A percentile compares a stretch with the other conserved stretches of the same genome.
phyloP scores from a whole-genome alignment of 1,284 basidiomycete genomes.

The Violaceomyces palustris region DNA sequence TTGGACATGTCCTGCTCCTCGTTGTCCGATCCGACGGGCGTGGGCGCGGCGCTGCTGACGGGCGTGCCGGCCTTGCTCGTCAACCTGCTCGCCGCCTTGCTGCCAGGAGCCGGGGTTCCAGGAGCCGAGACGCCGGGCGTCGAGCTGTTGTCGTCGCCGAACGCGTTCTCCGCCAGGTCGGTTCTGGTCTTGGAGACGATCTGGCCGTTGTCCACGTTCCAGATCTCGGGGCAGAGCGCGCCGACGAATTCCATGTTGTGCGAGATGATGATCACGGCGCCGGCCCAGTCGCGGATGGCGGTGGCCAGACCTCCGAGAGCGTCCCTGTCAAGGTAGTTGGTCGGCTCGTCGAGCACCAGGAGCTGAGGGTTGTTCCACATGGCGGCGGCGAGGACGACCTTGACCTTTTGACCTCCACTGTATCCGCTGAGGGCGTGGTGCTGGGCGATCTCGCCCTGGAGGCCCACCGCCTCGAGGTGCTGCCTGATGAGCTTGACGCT shows the following conservation, averaged over 20 bases:
- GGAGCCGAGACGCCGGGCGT: slow-evolving; percentile 67
- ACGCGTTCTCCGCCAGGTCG: slow-evolving; percentile 73
- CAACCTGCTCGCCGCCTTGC: slow-evolving; percentile 53
- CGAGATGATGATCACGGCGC: slow-evolving; percentile 94
- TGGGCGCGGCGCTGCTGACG: slow-evolving; percentile 51
- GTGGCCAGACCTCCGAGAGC: slow-evolving; percentile 85
- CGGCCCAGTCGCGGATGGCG: slow-evolving; percentile 92
- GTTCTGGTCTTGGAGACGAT: slow-evolving; percentile 84
- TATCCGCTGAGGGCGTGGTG: slow-evolving; percentile 50
- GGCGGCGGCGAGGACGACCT: slow-evolving; percentile 60
- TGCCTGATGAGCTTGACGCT: slow-evolving; percentile 51
- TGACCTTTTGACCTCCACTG: slow-evolving; percentile 78
- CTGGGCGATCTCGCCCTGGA: slow-evolving; percentile 63
- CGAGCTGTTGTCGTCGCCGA: slow-evolving; percentile 58
- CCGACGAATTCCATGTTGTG: slow-evolving; percentile 64
- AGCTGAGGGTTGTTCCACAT: slow-evolving; percentile 53
- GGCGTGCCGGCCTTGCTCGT: slow-evolving; percentile 52
- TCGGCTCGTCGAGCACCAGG: slow-evolving; percentile 63
- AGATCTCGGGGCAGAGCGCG: slow-evolving; percentile 59
- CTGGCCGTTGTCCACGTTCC: slow-evolving; percentile 64
- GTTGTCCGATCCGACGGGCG: slow-evolving; percentile 55
- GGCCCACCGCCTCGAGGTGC: slow-evolving; percentile 66
- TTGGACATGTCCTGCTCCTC: slow-evolving; percentile 53
- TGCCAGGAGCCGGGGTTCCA: slow-evolving; percentile 57
- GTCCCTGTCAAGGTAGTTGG: slow-evolving; percentile 70